Evolutionary conservation across 352 stramenopile species (phyloP).

Genomic region (Pythium aquatile): DNA sequence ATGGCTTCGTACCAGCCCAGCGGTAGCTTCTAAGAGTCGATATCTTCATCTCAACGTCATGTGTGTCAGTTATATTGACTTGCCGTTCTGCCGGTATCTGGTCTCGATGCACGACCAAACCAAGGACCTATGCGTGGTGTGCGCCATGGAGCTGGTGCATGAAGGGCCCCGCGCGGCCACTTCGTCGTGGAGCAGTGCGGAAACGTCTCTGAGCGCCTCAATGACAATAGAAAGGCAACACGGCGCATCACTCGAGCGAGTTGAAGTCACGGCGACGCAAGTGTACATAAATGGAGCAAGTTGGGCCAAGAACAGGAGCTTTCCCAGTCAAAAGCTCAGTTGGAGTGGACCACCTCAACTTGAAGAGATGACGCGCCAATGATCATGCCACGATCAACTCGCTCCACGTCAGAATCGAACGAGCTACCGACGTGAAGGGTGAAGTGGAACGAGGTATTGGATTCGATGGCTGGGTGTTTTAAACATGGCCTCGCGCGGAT

Average conservation of each 20-base stretch:
- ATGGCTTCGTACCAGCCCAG: conserved; percentile 59
- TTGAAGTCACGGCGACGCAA: not conserved
- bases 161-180: too few relatives aligned
- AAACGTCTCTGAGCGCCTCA: too few relatives aligned
- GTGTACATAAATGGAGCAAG: not conserved
- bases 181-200: too few relatives aligned
- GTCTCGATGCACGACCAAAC: too few relatives aligned
- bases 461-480: conserved; percentile 7
- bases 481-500: conserved; percentile 2
- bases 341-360: conserved; percentile 27
- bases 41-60: too few relatives aligned
- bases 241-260: not conserved
- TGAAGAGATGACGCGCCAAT: conserved; percentile 25
- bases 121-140: too few relatives aligned
- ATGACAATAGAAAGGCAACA: not conserved
- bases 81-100: too few relatives aligned
- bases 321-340: conserved; percentile 2
- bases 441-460: not conserved
- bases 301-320: not conserved
- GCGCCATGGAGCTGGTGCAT: too few relatives aligned
- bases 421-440: conserved; percentile 16
- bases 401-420: conserved; percentile 21
- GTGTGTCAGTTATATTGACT: too few relatives aligned
- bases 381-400: not conserved
- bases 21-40: conserved; percentile 51